phyloP scores from a whole-genome alignment of 345 rosid genomes.

The Kernera saxatilis region DNA sequence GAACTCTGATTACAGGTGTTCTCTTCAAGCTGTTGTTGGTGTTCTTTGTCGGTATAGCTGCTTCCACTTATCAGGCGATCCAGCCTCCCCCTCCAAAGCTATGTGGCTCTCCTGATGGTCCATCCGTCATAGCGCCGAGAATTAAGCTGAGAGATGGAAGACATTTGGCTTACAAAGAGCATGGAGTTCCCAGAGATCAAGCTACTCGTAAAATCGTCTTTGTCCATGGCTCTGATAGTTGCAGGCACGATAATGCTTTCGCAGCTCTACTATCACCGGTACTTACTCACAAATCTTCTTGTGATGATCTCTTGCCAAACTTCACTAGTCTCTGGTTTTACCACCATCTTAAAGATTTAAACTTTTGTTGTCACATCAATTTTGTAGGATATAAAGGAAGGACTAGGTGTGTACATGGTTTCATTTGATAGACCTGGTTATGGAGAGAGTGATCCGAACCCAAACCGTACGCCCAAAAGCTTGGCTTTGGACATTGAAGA shows the following conservation, averaged over 20 bases:
- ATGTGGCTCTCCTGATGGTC: conserved; percentile 46
- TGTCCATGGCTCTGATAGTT: conserved; percentile 46
- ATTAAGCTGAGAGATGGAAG: conserved; percentile 61
- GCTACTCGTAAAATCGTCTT: conserved; percentile 44
- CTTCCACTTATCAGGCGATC: conserved; percentile 40
- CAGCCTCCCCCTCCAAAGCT: conserved; percentile 48
- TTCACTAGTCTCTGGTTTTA: not conserved
- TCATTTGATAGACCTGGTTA: conserved; percentile 71
- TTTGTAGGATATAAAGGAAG: conserved; percentile 49
- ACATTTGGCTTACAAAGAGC: conserved; percentile 52
- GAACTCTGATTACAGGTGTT: conserved; percentile 32
- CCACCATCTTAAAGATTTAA: not conserved
- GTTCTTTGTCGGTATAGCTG: conserved; percentile 37
- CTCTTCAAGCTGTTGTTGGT: conserved; percentile 28
- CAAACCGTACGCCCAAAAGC: conserved; percentile 45
- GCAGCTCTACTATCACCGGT: conserved; percentile 39
- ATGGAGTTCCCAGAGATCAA: conserved; percentile 44
- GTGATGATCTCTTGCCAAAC: not conserved
- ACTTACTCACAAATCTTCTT: not conserved
- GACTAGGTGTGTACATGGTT: conserved; percentile 48
- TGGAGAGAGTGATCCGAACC: conserved; percentile 68
- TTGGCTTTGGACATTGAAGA: conserved; percentile 60
- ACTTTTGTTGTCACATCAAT: not conserved
- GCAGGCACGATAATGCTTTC: conserved; percentile 40
- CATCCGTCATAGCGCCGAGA: conserved; percentile 48